These are phyloP conservation scores for Stipa capillata DNA, from an alignment of 176 grass and related monocot species.

Conservation along the genomic window DNA sequence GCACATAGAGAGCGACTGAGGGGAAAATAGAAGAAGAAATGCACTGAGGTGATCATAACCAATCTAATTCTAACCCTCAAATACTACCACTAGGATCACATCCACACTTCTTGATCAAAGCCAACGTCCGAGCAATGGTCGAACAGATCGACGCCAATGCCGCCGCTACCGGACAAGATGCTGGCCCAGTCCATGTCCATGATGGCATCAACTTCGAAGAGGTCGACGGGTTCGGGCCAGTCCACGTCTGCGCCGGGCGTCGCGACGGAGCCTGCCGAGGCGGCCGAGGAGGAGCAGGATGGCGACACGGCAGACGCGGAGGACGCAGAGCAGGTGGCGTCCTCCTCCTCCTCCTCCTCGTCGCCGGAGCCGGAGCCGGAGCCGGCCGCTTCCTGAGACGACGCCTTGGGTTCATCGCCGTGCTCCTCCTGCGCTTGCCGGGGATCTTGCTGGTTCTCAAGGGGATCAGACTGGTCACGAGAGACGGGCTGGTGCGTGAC, in stretches of 20 bases:
- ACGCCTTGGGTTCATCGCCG: not conserved
- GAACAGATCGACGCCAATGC: constrained; percentile 25
- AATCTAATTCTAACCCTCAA: not conserved
- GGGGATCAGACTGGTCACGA: not conserved
- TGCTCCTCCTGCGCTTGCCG: not conserved
- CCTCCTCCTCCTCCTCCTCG: not conserved
- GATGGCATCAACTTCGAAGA: constrained; percentile 52
- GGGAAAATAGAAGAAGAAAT: not conserved
- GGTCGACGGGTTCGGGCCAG: constrained; percentile 44
- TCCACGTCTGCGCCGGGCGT: constrained; percentile 20
- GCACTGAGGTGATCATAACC: constrained; percentile 3
- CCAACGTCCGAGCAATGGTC: constrained; percentile 27
- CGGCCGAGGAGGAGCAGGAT: constrained; percentile 24
- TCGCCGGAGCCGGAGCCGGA: not conserved
- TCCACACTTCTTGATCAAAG: constrained; percentile 48
- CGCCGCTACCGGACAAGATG: constrained; percentile 32
- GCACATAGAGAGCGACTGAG: not conserved
- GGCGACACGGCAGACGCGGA: not conserved
- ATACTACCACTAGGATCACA: constrained; percentile 15
- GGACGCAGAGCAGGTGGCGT: not conserved
- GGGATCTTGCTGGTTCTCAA: not conserved
- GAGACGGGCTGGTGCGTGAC: constrained; percentile 43
- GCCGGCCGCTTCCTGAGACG: not conserved
- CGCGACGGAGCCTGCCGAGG: constrained; percentile 32
- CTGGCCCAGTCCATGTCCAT: constrained; percentile 49